Evolutionary conservation across 331 rosid species (phyloP).

Genomic region (Spiraea crenata): DNA sequence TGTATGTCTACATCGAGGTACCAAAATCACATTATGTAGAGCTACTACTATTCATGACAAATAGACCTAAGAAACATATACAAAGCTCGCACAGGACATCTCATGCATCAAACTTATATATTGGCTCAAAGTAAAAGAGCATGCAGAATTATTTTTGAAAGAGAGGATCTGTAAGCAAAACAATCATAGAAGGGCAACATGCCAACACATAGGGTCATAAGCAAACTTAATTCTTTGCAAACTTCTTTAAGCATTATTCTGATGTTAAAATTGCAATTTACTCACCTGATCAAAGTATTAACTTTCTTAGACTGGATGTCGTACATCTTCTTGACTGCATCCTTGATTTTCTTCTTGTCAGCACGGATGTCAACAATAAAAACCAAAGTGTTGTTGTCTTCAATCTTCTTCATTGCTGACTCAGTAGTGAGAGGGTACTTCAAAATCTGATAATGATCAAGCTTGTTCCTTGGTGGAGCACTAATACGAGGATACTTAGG

Average conservation of each 20-base stretch:
- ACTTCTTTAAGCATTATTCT: background rate
- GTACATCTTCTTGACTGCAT: constrained; percentile 81
- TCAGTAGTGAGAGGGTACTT: constrained; percentile 78
- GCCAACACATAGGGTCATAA: background rate
- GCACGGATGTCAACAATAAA: constrained; percentile 81
- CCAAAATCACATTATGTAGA: background rate
- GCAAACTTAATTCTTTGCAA: background rate
- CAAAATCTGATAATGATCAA: constrained; percentile 75
- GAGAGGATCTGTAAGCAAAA: background rate
- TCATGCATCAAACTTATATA: background rate
- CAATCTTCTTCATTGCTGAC: constrained; percentile 81
- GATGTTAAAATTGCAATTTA: background rate
- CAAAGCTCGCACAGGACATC: background rate
- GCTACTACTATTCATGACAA: background rate
- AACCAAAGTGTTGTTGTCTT: constrained; percentile 85
- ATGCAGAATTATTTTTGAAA: background rate
- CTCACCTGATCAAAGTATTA: constrained; percentile 76
- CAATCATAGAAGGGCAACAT: too few species aligned
- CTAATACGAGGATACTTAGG: constrained; percentile 85
- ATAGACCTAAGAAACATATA: background rate
- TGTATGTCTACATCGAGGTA: background rate
- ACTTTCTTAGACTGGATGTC: constrained; percentile 90
- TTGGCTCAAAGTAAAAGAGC: background rate
- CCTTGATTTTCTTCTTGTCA: constrained; percentile 87
- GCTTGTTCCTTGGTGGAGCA: constrained; percentile 77